Evolutionary conservation across 2,329 filamentous ascomycete species (phyloP).

Genomic region (Atkinsonella hypoxylon): DNA sequence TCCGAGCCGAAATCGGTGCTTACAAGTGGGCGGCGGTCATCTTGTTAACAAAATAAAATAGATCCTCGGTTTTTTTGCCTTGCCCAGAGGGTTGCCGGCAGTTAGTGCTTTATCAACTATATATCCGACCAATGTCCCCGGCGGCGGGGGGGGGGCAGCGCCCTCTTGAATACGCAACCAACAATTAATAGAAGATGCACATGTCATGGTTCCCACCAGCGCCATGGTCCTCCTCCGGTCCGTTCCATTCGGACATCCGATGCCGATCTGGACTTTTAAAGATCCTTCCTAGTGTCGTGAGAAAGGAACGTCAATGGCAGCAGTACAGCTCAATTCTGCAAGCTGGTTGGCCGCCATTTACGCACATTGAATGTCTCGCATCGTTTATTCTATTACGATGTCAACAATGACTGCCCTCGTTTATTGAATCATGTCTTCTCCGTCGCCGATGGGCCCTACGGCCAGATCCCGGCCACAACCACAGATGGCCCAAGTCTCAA

Average conservation of each 20-base stretch:
- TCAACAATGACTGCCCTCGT: not conserved
- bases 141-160: too few relatives aligned
- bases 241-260: not conserved
- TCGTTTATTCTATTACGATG: too few relatives aligned
- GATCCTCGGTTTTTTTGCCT: not conserved
- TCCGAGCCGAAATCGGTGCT: not conserved
- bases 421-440: not conserved
- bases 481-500: conserved; percentile 4
- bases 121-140: too few relatives aligned
- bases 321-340: too few relatives aligned
- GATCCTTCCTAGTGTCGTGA: not conserved
- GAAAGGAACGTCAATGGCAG: too few relatives aligned
- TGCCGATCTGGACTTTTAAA: not conserved
- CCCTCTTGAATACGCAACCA: not conserved
- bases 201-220: not conserved
- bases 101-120: too few relatives aligned
- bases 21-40: not conserved
- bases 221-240: conserved; percentile 19
- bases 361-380: too few relatives aligned
- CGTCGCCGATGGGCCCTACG: not conserved
- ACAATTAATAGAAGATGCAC: too few relatives aligned
- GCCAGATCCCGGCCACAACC: not conserved
- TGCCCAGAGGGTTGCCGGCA: not conserved
- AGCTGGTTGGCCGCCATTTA: too few relatives aligned
- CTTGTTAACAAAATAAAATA: not conserved